Base-by-base conservation (phyloP, 176 grass and related monocot genomes). In the Phoenix roebelenii region DNA sequence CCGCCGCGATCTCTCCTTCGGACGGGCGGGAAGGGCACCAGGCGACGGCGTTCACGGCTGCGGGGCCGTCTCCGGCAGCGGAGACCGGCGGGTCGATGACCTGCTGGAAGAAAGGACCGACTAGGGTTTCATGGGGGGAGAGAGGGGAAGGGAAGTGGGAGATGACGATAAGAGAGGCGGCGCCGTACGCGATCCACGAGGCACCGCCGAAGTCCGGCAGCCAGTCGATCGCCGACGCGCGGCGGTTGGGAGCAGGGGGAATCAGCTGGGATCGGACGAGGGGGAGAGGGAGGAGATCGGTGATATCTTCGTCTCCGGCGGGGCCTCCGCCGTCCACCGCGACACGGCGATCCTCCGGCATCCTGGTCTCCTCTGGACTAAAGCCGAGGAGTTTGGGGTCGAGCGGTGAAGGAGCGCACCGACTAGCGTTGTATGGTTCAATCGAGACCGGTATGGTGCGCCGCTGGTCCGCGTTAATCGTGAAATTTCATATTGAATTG, bases 131-230 rank as follows among this genome's bases (percentile, higher is more conserved):
- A n/a, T 17, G 25, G 15, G 7, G 17, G 4, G 49, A 26, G 68
- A 68, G 23, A 20, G 82, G 77, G n/a, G 86, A 85, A 14, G 86
- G 76, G 16, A 90, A 73, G 71, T 86, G 83, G 65, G 86, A 80
- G 25, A 96, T 63, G 15, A 88, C 80, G 35, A 88, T 71, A 72
- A 90, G 76, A 60, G 83, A 76, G 9, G 68, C 78, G 4, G 92
- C 92, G 22, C 80, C 92, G 66, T 88, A 87, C 23, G 92, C 78
- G 57, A 90, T 72, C 86, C 86, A 96, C 68, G 83, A 75, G 60
- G 77, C 50, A 17, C 92, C 92, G 7, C 78, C 92, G 72, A 90
- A 68, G 32, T 96, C 80, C 14, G 74, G 77, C 25, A 96, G 86
- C 77, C 82, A 96, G 61, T 85, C 69, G 68, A 96, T 65, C 25